Evolutionary conservation across 1,284 basidiomycete genomes (phyloP), one percentile per base, ranked within the genome.

Genomic region (Somion occarium): DNA sequence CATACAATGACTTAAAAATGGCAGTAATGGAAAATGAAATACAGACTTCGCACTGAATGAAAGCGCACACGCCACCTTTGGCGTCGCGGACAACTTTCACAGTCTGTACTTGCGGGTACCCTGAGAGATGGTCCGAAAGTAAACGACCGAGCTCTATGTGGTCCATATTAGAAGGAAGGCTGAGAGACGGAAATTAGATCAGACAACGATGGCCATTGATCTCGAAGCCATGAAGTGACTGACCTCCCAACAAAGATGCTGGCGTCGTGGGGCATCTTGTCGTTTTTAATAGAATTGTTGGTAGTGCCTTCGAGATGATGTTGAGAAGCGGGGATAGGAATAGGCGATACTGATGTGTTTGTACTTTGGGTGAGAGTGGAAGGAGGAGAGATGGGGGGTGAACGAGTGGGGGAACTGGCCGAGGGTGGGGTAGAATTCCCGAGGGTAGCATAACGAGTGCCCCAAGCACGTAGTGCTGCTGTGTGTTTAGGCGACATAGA

Each of bases 211-310:
- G n/a, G n/a, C n/a, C n/a, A n/a, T n/a, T n/a, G n/a, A n/a, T n/a
- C n/a, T n/a, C n/a, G n/a, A n/a, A n/a, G n/a, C n/a, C n/a, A n/a
- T n/a, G n/a, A n/a, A n/a, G n/a, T n/a, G n/a, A n/a, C 57, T 23
- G 60, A 85, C 87, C 87, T 89, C 65, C 88, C 88, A 52, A 91
- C 82, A 64, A 91, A 91, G 56, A 91, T 76, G 60, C 85, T 89
- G 30, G 86, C 81, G 56, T 90, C 83, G 60, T 88, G 85, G 46
- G 79, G 74, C 59, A 78, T 72, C 59, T 73, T 78, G 41, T 79
- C 75, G 18, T 71, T 71, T 46, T 68, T 68, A 51, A 60, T 68
- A 56, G 62, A 65, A 23, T 37, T 27, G 52, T 57, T 54, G 50
- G 63, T 58, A 26, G 57, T 23, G 13, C 41, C 27, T 27, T 54